Evolutionary conservation across 495 filamentous ascomycete genomes (phyloP).

Genomic region (Lepidopterella palustris): DNA sequence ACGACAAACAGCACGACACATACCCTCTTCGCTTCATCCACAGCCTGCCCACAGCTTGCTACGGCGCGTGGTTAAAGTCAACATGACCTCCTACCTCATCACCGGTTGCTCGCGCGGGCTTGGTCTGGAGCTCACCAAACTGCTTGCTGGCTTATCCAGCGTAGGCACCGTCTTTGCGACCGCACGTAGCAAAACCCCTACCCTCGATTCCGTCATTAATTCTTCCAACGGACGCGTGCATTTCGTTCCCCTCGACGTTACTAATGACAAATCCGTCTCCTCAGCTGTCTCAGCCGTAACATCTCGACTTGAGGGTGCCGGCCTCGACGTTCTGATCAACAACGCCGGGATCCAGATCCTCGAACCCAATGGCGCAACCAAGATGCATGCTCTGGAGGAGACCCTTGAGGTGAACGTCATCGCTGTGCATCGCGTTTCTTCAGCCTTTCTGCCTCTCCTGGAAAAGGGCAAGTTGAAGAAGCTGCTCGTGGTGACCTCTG

Average conservation of each 20-base stretch:
- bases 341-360: constrained; percentile 36
- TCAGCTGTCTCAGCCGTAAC: constrained; percentile 24
- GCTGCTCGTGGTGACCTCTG: constrained; percentile 39
- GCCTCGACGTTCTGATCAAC: constrained; percentile 42
- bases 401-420: constrained; percentile 45
- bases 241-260: neutral
- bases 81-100: constrained; percentile 2
- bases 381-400: constrained; percentile 33
- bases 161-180: neutral
- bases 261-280: neutral
- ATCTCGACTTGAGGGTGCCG: constrained; percentile 20
- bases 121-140: neutral
- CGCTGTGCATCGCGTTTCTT: constrained; percentile 41
- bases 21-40: too few species aligned
- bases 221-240: neutral
- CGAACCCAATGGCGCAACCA: constrained; percentile 26
- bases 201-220: neutral
- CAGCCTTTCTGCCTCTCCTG: constrained; percentile 43
- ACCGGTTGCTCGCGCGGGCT: neutral
- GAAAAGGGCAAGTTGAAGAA: constrained; percentile 43
- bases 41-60: too few species aligned
- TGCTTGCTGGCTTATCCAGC: neutral
- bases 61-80: too few species aligned
- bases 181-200: neutral
- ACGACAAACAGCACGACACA: too few species aligned